A percentile compares a stretch with the other conserved stretches of the same genome.
Evolutionary conservation across 345 rosid species (phyloP).

Genomic region (Dovyalis caffra): DNA sequence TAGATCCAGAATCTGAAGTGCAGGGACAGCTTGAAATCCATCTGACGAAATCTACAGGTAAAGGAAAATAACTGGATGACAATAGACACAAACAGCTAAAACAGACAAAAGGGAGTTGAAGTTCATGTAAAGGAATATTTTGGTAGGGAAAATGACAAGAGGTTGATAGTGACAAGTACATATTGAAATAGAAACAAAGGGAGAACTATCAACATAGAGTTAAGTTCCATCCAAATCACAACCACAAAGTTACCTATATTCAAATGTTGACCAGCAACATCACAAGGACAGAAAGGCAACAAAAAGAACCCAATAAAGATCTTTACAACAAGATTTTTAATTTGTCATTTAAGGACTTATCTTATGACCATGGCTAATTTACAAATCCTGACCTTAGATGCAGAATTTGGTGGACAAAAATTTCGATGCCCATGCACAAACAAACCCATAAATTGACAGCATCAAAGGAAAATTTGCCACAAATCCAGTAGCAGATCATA

Average conservation of each 20-base stretch:
- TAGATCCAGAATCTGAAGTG: slow-evolving; percentile 75
- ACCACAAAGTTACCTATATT: not conserved
- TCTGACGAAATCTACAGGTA: slow-evolving; percentile 60
- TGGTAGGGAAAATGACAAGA: not conserved
- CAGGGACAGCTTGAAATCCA: slow-evolving; percentile 68
- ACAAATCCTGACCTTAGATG: no score
- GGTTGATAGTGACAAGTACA: not conserved
- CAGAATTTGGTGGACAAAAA: no score
- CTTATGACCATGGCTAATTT: no score
- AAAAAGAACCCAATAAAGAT: no score
- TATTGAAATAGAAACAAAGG: not conserved
- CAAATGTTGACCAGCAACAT: slow-evolving; percentile 9
- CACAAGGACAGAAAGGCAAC: not conserved
- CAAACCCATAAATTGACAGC: no score
- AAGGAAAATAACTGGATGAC: slow-evolving; percentile 14
- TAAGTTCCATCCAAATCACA: not conserved
- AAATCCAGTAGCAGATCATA: no score
- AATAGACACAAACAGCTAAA: not conserved
- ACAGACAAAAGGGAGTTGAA: not conserved
- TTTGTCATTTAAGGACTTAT: no score
- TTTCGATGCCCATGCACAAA: no score
- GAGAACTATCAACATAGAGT: not conserved
- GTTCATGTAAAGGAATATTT: not conserved
- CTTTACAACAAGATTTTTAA: no score
- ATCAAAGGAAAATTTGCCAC: no score